phyloP scores from a whole-genome alignment of 106 monocot genomes.

The Phalaenopsis aphrodite region DNA sequence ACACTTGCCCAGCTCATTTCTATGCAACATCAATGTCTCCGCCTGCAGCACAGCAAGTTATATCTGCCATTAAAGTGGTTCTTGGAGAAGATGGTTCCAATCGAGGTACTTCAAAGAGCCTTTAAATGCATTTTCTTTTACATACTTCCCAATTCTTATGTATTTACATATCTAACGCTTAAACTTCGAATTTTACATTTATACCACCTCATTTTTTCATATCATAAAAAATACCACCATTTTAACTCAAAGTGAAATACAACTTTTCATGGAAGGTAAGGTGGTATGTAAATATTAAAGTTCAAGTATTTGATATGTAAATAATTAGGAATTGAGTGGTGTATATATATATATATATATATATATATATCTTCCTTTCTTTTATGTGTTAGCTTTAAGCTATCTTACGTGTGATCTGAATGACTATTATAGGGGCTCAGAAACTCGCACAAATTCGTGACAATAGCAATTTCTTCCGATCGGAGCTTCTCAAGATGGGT shows the following conservation, averaged over 20 bases:
- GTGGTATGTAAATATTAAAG: too few relatives aligned
- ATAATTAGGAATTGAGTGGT: too few relatives aligned
- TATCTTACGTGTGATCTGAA: conserved; percentile 3
- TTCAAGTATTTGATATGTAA: too few relatives aligned
- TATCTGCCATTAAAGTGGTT: conserved; percentile 68
- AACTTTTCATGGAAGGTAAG: too few relatives aligned
- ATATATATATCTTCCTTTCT: neutral
- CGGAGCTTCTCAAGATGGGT: conserved; percentile 79
- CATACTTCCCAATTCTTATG: too few relatives aligned
- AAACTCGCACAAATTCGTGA: conserved; percentile 75
- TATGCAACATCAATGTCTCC: conserved; percentile 88
- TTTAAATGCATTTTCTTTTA: neutral
- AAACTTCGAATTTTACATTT: too few relatives aligned
- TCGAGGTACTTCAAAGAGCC: conserved; percentile 33
- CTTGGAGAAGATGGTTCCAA: conserved; percentile 80
- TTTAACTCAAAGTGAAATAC: too few relatives aligned
- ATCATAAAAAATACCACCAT: too few relatives aligned
- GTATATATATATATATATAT: too few relatives aligned
- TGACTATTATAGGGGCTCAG: conserved; percentile 39
- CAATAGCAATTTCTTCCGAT: conserved; percentile 80
- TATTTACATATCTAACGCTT: too few relatives aligned
- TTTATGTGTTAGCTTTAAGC: neutral
- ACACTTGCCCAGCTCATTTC: conserved; percentile 67
- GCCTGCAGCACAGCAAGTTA: conserved; percentile 74
- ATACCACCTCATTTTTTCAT: too few relatives aligned